Base-by-base conservation (phyloP, 495 filamentous ascomycete genomes). In the Lindgomyces ingoldianus region DNA sequence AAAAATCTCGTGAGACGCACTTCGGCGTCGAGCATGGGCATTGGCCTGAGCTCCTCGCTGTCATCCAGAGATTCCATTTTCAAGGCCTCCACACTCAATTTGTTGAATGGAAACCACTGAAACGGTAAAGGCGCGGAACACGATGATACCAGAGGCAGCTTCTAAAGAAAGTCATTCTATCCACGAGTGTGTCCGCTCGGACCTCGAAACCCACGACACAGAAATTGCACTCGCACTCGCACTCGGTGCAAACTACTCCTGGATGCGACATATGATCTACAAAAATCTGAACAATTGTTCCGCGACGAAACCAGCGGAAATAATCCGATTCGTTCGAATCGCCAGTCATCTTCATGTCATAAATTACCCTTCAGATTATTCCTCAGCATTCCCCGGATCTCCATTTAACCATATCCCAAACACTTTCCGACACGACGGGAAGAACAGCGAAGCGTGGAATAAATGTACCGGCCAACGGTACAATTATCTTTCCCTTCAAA, bases 321-420 rank as follows among this genome's bases (percentile, higher is more conserved):
- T 22, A 22, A 2, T 22, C 46, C 46, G 46, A 49, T 49, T 49
- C 46, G 46, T 49, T 19, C 46, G n/a, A 49, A 21, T 49, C 27
- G 2, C 18, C 22, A 4, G 46, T 22, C 44, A 14, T 18, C 16
- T 14, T 49, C 46, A 9, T 3, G 3, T 24, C 27, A 4, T 22
- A 22, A 4, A 3, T 8, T 22, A 25, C 46, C 46, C 46, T 25
- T 49, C 46, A 25, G n/a, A 25, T 25, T 21, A 1, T 9, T 14
- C 46, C 18, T 14, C 10, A 3, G 46, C 12, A 19, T 49, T 22
- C 46, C 46, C 46, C 18, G 27, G 46, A 49, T 49, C 21, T 19
- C 10, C 46, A 22, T 25, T 4, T 49, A 9, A 49, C 21, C 18
- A 49, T 22, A 19, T 22, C 8, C n/a, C 9, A 49, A 22, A 19